phyloP scores from a whole-genome alignment of 768 basidiomycete species.

The Leccinum barrowsii region DNA sequence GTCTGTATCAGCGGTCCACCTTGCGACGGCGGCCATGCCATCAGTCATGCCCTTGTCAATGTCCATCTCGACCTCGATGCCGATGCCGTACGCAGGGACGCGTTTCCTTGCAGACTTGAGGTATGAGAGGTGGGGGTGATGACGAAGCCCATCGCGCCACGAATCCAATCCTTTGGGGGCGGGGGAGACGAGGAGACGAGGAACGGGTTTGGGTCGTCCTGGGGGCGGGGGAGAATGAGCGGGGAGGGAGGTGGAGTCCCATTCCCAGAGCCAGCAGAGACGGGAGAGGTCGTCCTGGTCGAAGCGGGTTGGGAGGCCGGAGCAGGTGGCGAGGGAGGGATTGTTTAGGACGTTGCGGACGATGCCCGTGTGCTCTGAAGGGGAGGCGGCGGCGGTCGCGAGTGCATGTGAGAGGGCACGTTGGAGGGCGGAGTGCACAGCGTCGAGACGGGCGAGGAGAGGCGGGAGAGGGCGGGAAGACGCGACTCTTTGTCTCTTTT shows the following conservation, averaged over 20 bases:
- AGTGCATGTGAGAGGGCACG: conserved; percentile 83
- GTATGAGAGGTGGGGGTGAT: conserved; percentile 71
- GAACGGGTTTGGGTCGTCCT: conserved; percentile 73
- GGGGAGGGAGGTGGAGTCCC: conserved; percentile 56
- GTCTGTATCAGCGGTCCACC: conserved; percentile 76
- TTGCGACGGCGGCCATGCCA: conserved; percentile 87
- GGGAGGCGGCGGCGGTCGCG: conserved; percentile 77
- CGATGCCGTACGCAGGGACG: conserved; percentile 78
- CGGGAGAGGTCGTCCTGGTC: conserved; percentile 66
- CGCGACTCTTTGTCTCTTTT: conserved; percentile 65
- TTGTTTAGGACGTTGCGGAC: conserved; percentile 81
- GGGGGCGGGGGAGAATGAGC: conserved; percentile 1
- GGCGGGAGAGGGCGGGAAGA: conserved; percentile 47
- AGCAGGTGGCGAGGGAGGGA: conserved; percentile 63
- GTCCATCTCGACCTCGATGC: conserved; percentile 84
- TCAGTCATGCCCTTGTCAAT: conserved; percentile 75
- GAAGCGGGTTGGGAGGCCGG: conserved; percentile 62
- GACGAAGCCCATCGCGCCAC: conserved; percentile 78
- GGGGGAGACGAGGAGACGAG: conserved; percentile 40
- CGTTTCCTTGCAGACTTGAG: conserved; percentile 61
- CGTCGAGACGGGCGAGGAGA: conserved; percentile 58
- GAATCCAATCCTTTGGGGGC: conserved; percentile 64
- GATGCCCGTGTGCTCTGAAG: conserved; percentile 70
- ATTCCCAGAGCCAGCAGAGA: conserved; percentile 89
- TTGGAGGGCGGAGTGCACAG: conserved; percentile 67